These are phyloP conservation scores for Pouteria campechiana DNA, from an alignment of 179 eudicot genomes.

Conservation along the genomic window DNA sequence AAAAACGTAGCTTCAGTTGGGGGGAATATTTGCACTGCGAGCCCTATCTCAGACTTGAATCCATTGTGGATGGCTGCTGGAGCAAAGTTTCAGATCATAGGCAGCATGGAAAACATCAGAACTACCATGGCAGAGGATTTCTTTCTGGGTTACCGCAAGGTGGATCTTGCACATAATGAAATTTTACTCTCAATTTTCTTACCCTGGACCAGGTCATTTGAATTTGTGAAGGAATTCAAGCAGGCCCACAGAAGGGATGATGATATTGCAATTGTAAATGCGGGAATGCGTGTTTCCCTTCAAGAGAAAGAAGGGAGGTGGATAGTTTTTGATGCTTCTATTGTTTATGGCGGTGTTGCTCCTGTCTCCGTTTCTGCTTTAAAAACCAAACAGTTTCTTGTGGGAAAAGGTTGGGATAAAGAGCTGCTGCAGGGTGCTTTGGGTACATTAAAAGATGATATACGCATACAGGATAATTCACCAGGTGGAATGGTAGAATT, in stretches of 20 bases:
- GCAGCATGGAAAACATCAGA: slow-evolving; percentile 62
- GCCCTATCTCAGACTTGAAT: slow-evolving; percentile 96
- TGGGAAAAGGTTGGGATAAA: slow-evolving; percentile 73
- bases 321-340: slow-evolving; percentile 84
- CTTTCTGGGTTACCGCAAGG: slow-evolving; percentile 87
- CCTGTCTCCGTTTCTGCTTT: slow-evolving; percentile 56
- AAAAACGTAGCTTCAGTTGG: slow-evolving; percentile 97
- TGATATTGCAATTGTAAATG: slow-evolving; percentile 95
- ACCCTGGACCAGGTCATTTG: slow-evolving; percentile 78
- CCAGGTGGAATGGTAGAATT: slow-evolving; percentile 99
- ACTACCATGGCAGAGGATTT: slow-evolving; percentile 59
- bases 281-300: slow-evolving; percentile 86
- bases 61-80: slow-evolving; percentile 97
- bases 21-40: slow-evolving; percentile 95
- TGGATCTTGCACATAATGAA: slow-evolving; percentile 67
- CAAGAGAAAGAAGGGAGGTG: slow-evolving; percentile 51
- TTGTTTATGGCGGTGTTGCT: slow-evolving; percentile 98
- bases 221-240: slow-evolving; percentile 88
- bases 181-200: slow-evolving; percentile 69
- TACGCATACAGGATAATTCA: slow-evolving; percentile 74
- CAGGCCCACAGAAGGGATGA: slow-evolving; percentile 98
- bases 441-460: slow-evolving; percentile 50
- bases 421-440: slow-evolving; percentile 54
- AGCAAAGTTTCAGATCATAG: slow-evolving; percentile 69
- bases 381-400: slow-evolving; percentile 53